These are phyloP conservation scores for Kodamaea sagamina DNA, from an alignment of 805 yeast genomes.

Conservation along the genomic window DNA sequence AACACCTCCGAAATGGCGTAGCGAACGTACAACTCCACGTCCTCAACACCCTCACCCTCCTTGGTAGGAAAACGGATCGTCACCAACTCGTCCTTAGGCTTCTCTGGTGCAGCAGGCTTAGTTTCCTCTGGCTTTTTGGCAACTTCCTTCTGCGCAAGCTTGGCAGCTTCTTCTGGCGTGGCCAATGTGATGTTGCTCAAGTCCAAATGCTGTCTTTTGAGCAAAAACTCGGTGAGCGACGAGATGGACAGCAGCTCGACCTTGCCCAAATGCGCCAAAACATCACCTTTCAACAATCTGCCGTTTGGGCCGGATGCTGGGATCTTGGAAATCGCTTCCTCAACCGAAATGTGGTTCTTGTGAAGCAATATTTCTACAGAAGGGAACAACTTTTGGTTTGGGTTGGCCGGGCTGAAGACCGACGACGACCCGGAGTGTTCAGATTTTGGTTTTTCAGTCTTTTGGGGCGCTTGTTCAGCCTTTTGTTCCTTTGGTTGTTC, in stretches of 20 bases:
- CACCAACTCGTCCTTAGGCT: constrained; percentile 15
- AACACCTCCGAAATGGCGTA: constrained; percentile 32
- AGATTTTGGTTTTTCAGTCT: constrained; percentile 15
- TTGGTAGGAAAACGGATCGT: constrained; percentile 20
- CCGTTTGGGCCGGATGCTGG: constrained; percentile 90
- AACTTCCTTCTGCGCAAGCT: constrained; percentile 15
- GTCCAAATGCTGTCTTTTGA: constrained; percentile 63
- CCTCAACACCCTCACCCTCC: constrained; percentile 10
- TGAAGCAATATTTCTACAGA: constrained; percentile 71
- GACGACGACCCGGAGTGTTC: constrained; percentile 9
- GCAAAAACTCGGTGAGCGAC: constrained; percentile 56
- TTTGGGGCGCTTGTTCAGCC: constrained; percentile 10
- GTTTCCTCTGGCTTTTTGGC: constrained; percentile 14
- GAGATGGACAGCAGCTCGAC: constrained; percentile 58
- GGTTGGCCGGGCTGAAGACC: constrained; percentile 53
- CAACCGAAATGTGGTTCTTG: constrained; percentile 60
- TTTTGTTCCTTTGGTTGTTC: constrained; percentile 18
- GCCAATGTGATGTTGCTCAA: constrained; percentile 63
- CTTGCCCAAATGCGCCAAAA: constrained; percentile 76
- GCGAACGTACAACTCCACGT: constrained; percentile 10
- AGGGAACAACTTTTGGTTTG: constrained; percentile 70
- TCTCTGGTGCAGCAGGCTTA: constrained; percentile 16
- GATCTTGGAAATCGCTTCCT: constrained; percentile 71
- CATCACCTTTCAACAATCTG: constrained; percentile 86
- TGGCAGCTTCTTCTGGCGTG: constrained; percentile 26